Conservation (phyloP, 352 stramenopile species). For the Pythium scleroteichum region DNA sequence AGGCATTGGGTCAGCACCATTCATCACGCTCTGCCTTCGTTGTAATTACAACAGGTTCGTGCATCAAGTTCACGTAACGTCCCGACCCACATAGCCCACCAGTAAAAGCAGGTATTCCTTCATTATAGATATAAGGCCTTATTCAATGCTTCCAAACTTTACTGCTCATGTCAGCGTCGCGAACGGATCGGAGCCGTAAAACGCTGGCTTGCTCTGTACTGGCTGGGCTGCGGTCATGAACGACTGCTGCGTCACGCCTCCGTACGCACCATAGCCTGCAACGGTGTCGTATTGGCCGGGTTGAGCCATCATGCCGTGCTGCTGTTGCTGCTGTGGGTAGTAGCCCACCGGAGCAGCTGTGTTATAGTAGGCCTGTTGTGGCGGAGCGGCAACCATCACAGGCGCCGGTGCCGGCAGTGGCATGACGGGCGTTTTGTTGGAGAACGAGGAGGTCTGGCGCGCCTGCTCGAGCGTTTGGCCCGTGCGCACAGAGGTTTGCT, state of each 20-base stretch:
- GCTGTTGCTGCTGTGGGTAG: constrained; percentile 21
- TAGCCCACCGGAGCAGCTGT: constrained; percentile 16
- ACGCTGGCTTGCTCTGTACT: constrained; percentile 12
- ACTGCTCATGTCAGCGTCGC: constrained; percentile 24
- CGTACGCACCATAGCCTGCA: constrained; percentile 23
- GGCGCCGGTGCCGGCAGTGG: constrained; percentile 29
- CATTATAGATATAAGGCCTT: neutral
- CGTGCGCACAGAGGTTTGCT: constrained; percentile 39
- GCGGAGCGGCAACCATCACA: constrained; percentile 17
- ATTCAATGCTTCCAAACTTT: neutral
- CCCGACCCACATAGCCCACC: too few relatives aligned
- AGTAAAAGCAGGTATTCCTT: too few relatives aligned
- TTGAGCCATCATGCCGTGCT: constrained; percentile 21
- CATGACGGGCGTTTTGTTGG: constrained; percentile 66
- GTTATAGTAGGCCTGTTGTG: constrained; percentile 19
- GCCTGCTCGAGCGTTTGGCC: constrained; percentile 79
- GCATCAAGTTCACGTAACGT: too few relatives aligned
- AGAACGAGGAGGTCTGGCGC: constrained; percentile 40
- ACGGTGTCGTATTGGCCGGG: constrained; percentile 21
- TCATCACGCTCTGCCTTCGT: too few relatives aligned
- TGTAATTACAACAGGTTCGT: too few relatives aligned
- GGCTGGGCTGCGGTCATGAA: constrained; percentile 28
- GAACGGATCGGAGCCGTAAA: constrained; percentile 29
- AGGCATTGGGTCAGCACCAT: too few relatives aligned
- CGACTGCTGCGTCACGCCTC: constrained; percentile 23